Evolutionary conservation across 768 basidiomycete species (phyloP).

Genomic region (Candolleomyces eurysporus): DNA sequence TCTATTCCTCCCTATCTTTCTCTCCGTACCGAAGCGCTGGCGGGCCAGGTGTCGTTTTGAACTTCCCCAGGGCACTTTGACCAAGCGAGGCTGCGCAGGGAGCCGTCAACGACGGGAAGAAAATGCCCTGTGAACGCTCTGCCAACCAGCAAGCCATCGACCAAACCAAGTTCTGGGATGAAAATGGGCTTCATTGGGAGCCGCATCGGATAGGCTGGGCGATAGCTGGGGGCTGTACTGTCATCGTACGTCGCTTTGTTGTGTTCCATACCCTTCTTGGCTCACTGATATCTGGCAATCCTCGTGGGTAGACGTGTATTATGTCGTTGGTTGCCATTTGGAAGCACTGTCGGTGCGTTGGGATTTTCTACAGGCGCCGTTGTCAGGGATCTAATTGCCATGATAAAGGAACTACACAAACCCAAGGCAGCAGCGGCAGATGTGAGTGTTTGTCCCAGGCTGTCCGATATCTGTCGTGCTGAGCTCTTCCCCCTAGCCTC

Average conservation of each 20-base stretch:
- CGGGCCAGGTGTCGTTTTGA: too few species aligned
- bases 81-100: too few species aligned
- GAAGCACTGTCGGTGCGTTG: constrained; percentile 61
- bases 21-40: too few species aligned
- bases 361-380: not conserved
- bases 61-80: too few species aligned
- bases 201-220: constrained; percentile 72
- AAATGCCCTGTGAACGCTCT: constrained; percentile 24
- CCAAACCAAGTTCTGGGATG: constrained; percentile 63
- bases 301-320: constrained; percentile 48
- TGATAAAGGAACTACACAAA: constrained; percentile 64
- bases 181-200: constrained; percentile 54
- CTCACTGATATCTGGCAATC: not conserved
- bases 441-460: constrained; percentile 37
- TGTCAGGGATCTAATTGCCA: not conserved
- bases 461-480: not conserved
- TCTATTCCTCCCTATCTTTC: too few species aligned
- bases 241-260: constrained; percentile 36
- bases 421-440: constrained; percentile 73
- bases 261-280: not conserved
- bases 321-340: constrained; percentile 56
- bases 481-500: constrained; percentile 40
- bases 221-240: constrained; percentile 61
- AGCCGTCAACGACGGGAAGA: too few species aligned
- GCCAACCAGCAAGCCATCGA: constrained; percentile 50